Evolutionary conservation across 257 asterid genomes (phyloP), one percentile per base, ranked within the genome.

Genomic region (Penstemon newberryi): DNA sequence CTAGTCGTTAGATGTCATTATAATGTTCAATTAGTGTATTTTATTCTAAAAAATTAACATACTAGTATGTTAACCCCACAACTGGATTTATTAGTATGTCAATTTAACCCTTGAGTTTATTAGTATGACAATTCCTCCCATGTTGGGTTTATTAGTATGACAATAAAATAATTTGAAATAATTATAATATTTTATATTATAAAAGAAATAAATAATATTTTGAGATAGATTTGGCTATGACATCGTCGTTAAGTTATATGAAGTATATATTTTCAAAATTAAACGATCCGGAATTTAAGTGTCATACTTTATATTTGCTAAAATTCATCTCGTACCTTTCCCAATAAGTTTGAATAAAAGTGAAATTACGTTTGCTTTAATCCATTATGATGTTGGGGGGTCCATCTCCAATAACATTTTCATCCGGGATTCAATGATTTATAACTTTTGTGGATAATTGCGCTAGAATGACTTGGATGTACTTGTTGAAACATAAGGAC

Each of bases 371-470:
- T 62, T 70, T 70, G 19, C 10, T 43, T 40, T 64, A 4, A 18
- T 63, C 11, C 60, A 45, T 11, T 72, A 15, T 4, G 67, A 72
- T 56, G 44, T 72, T 4, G 55, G 71, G 45, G 77, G 63, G 13
- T 15, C 63, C 75, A 7, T 50, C 75, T n/a, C 61, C 38, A 3
- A 1, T 46, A 12, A 6, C 3, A 19, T 37, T 4, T 33, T 4
- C 6, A 5, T 25, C 11, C 36, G 2, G 33, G 5, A 6, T 11
- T 41, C n/a, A 6, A 1, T 49, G n/a, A 9, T 70, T 70, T 50
- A 61, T 50, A 13, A 37, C 47, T 0, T 60, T 70, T 60, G 33
- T 70, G 3, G 69, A 50, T 39, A 54, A 70, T 40, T 70, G 59
- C 12, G 60, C 60, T n/a, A 7, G 67, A 25, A 58, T 69, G 52